Evolutionary conservation across 495 filamentous ascomycete species (phyloP).

Genomic region (Penicillium verhagenii): DNA sequence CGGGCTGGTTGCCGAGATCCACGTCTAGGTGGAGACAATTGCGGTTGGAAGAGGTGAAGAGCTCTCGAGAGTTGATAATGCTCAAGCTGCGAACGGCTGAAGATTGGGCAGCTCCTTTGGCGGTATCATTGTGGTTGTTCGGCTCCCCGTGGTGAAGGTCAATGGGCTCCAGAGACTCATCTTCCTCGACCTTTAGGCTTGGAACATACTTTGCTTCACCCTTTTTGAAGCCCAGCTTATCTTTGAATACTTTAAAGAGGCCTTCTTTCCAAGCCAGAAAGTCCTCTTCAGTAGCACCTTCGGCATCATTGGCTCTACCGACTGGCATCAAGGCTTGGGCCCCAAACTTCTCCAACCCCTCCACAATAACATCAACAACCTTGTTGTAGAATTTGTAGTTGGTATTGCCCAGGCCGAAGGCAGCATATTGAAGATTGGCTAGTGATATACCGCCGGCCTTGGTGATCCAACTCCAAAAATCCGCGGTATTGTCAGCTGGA

Average conservation of each 20-base stretch:
- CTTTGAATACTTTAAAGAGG: slow-evolving; percentile 38
- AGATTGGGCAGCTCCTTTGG: slow-evolving; percentile 27
- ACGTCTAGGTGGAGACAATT: slow-evolving; percentile 53
- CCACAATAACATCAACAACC: slow-evolving; percentile 42
- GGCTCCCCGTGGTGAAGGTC: slow-evolving; percentile 44
- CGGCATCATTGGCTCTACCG: slow-evolving; percentile 46
- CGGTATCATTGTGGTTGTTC: slow-evolving; percentile 14
- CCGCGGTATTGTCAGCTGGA: slow-evolving; percentile 50
- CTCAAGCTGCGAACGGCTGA: slow-evolving; percentile 33
- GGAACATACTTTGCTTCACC: slow-evolving; percentile 40
- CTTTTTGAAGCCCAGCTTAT: slow-evolving; percentile 37
- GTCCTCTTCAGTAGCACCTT: slow-evolving; percentile 49
- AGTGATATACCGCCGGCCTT: slow-evolving; percentile 28
- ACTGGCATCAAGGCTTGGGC: slow-evolving; percentile 39
- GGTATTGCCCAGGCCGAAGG: slow-evolving; percentile 49
- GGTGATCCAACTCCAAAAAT: slow-evolving; percentile 46
- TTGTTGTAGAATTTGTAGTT: slow-evolving; percentile 55
- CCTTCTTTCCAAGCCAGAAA: slow-evolving; percentile 51
- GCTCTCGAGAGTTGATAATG: slow-evolving; percentile 35
- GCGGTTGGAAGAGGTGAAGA: slow-evolving; percentile 35
- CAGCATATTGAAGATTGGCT: slow-evolving; percentile 38
- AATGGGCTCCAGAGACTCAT: slow-evolving; percentile 35
- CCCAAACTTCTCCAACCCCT: slow-evolving; percentile 34
- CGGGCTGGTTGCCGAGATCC: slow-evolving; percentile 41
- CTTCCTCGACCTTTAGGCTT: slow-evolving; percentile 37